phyloP scores from a whole-genome alignment of 306 rosid species.

The Cicer chorassanicum region DNA sequence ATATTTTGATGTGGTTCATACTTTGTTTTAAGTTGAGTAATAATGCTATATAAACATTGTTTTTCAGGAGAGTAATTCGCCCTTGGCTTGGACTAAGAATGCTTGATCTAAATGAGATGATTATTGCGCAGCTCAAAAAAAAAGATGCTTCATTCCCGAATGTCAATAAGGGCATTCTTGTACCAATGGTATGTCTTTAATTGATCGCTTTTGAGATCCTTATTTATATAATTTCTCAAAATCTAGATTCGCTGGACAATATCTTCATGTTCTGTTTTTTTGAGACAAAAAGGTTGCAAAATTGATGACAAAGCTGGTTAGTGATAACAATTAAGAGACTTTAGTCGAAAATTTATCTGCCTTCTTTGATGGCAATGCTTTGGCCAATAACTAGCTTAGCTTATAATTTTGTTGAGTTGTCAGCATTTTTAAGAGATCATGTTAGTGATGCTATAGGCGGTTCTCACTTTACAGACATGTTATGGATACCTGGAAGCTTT shows the following conservation, averaged over 20 bases:
- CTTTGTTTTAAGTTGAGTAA: slow-evolving; percentile 21
- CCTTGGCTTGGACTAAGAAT: slow-evolving; percentile 96
- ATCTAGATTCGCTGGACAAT: slow-evolving; percentile 17
- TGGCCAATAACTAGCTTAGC: background rate
- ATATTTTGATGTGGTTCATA: slow-evolving; percentile 14
- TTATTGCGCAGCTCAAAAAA: slow-evolving; percentile 72
- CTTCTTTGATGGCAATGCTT: background rate
- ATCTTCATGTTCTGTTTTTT: slow-evolving; percentile 18
- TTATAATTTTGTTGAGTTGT: slow-evolving; percentile 11
- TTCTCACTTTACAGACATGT: background rate
- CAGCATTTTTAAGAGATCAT: background rate
- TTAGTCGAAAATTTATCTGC: slow-evolving; percentile 10
- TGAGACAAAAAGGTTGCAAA: slow-evolving; percentile 5
- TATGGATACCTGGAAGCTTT: background rate
- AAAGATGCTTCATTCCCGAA: slow-evolving; percentile 72
- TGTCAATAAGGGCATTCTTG: slow-evolving; percentile 77
- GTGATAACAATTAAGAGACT: slow-evolving; percentile 13
- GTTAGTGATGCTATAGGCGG: slow-evolving; percentile 3
- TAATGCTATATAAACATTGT: slow-evolving; percentile 16
- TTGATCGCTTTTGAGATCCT: background rate
- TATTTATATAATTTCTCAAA: background rate
- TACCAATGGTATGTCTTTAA: slow-evolving; percentile 65
- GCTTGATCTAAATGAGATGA: slow-evolving; percentile 85
- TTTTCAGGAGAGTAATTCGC: slow-evolving; percentile 81
- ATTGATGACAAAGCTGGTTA: slow-evolving; percentile 7